Conservation (phyloP, 345 rosid species). For the Rhizophora mangle region DNA sequence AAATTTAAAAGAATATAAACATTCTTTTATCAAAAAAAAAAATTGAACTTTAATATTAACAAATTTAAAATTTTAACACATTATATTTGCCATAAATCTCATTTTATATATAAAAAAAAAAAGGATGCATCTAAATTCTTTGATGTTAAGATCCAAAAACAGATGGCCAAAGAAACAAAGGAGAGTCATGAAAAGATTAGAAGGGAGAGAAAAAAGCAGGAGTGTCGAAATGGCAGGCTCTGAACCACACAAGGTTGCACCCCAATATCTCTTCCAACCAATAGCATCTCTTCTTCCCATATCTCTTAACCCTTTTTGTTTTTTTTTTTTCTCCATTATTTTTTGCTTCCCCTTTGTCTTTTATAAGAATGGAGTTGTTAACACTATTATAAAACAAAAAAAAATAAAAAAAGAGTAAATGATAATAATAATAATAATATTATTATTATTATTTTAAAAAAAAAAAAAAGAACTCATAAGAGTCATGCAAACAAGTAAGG, state of each 20-base stretch:
- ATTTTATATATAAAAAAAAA: not conserved
- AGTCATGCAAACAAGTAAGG: not conserved
- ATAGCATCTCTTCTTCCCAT: conserved; percentile 47
- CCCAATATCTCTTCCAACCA: conserved; percentile 58
- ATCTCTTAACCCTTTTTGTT: conserved; percentile 31
- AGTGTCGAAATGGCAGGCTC: conserved; percentile 24
- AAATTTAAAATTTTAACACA: no score
- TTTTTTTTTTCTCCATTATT: no score
- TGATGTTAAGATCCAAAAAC: not conserved
- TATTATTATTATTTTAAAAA: no score
- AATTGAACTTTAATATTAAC: no score
- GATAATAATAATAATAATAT: not conserved
- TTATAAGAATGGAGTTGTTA: not conserved
- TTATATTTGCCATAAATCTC: no score
- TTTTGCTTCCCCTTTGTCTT: not conserved
- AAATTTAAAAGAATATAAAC: no score
- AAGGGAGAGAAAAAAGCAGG: not conserved
- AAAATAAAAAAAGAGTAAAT: not conserved
- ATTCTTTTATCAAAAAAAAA: no score
- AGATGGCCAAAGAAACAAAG: not conserved
- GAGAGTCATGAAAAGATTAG: not conserved
- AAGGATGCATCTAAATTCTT: not conserved
- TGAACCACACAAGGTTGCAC: conserved; percentile 44
- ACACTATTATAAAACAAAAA: not conserved
- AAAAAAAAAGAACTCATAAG: not conserved